Evolutionary conservation across 352 stramenopile genomes (phyloP).

Genomic region (Globisporangium okanoganense): DNA sequence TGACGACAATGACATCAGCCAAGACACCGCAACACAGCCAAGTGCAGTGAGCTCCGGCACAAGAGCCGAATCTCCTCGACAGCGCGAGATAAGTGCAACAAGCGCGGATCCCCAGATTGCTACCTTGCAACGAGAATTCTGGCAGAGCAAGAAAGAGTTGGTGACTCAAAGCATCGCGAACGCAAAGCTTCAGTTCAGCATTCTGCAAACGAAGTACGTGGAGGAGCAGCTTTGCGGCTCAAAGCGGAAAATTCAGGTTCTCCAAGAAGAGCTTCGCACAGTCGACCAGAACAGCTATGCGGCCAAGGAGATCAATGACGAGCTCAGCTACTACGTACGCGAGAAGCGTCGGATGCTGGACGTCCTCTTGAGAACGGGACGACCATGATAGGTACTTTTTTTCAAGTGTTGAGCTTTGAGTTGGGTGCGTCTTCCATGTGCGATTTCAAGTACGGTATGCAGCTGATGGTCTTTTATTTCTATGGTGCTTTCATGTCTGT

Average conservation of each 20-base stretch:
- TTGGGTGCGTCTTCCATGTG: background rate
- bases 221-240: conserved; percentile 20
- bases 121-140: conserved; percentile 16
- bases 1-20: conserved; percentile 4
- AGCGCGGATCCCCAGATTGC: background rate
- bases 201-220: conserved; percentile 17
- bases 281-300: conserved; percentile 1
- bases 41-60: background rate
- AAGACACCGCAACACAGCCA: background rate
- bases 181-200: conserved; percentile 19
- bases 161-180: conserved; percentile 16
- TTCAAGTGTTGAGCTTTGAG: background rate
- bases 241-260: conserved; percentile 20
- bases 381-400: background rate
- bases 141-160: conserved; percentile 17
- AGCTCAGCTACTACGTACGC: conserved; percentile 17
- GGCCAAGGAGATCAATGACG: conserved; percentile 5
- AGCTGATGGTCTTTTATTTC: background rate
- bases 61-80: background rate
- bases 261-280: conserved; percentile 16
- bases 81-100: background rate
- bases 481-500: background rate
- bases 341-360: conserved; percentile 14
- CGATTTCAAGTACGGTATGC: background rate
- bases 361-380: background rate